phyloP scores from a whole-genome alignment of 495 filamentous ascomycete species.

The Amniculicola lignicola region DNA sequence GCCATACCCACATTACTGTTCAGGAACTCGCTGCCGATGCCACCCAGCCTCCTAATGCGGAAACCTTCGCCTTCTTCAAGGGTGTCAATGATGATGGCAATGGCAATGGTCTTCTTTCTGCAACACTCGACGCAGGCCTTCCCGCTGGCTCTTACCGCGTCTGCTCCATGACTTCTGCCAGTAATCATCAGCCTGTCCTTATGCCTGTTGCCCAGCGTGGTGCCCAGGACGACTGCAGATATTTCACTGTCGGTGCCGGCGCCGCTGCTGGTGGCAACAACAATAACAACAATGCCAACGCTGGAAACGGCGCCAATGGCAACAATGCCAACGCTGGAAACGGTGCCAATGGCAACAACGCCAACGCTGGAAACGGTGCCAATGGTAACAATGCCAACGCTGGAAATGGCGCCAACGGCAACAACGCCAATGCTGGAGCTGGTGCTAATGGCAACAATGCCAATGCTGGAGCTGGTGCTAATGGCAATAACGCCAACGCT shows the following conservation, averaged over 20 bases:
- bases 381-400: conserved; percentile 26
- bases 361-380: conserved; percentile 23
- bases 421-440: too few relatives aligned
- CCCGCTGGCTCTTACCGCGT: conserved; percentile 64
- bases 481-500: conserved; percentile 33
- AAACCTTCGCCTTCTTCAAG: conserved; percentile 68
- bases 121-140: conserved; percentile 60
- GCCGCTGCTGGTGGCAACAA: conserved; percentile 37
- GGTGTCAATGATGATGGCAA: conserved; percentile 71
- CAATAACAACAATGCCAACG: conserved; percentile 16
- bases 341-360: conserved; percentile 32
- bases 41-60: conserved; percentile 32
- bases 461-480: too few relatives aligned
- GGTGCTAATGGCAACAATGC: conserved; percentile 34
- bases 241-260: conserved; percentile 51
- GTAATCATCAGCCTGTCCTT: conserved; percentile 72
- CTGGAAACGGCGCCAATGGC: conserved; percentile 28
- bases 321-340: conserved; percentile 23
- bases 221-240: conserved; percentile 67
- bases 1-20: conserved; percentile 70
- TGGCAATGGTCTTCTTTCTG: conserved; percentile 56
- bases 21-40: conserved; percentile 56
- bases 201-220: conserved; percentile 77
- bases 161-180: conserved; percentile 66
- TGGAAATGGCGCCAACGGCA: conserved; percentile 30